Conservation (phyloP, 805 yeast species). For the Lachancea thermotolerans region DNA sequence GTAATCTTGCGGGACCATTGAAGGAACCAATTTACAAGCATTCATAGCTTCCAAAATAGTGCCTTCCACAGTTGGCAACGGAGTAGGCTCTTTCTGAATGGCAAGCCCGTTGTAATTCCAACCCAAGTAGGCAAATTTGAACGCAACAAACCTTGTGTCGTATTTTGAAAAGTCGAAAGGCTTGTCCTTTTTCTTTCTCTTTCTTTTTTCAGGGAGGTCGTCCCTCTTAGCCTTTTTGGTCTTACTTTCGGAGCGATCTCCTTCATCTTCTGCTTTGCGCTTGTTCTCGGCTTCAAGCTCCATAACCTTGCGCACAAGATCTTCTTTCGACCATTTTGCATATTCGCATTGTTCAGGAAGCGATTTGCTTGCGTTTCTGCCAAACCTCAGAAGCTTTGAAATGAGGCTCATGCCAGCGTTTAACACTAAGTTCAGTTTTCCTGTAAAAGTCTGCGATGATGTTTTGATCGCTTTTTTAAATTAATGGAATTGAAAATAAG, state of each 20-base stretch:
- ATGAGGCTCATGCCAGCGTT: conserved; percentile 13
- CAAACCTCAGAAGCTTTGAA: conserved; percentile 13
- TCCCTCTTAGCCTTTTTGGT: conserved; percentile 6
- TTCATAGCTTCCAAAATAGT: conserved; percentile 64
- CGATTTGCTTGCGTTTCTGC: conserved; percentile 1
- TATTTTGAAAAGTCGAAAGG: conserved; percentile 61
- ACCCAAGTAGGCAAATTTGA: conserved; percentile 82
- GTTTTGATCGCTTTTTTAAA: too few species aligned
- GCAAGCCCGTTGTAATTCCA: conserved; percentile 95
- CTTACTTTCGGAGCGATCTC: conserved; percentile 2
- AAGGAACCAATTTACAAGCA: conserved; percentile 57
- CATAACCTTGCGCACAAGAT: conserved; percentile 49
- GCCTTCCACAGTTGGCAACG: conserved; percentile 82
- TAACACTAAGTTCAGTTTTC: neutral
- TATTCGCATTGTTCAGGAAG: conserved; percentile 34
- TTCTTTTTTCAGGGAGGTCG: conserved; percentile 8
- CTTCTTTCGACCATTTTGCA: conserved; percentile 56
- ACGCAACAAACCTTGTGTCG: conserved; percentile 62
- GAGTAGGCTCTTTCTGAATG: conserved; percentile 65
- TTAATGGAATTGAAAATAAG: too few species aligned
- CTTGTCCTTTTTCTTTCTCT: conserved; percentile 32
- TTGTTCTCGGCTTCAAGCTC: conserved; percentile 43
- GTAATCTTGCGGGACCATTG: conserved; percentile 53
- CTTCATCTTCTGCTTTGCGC: conserved; percentile 3
- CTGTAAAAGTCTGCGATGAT: too few species aligned